A percentile compares a stretch with the other conserved stretches of the same genome.
Evolutionary conservation across 1,139 yeast species (phyloP).

Genomic region (Debaryomyces singareniensis): DNA sequence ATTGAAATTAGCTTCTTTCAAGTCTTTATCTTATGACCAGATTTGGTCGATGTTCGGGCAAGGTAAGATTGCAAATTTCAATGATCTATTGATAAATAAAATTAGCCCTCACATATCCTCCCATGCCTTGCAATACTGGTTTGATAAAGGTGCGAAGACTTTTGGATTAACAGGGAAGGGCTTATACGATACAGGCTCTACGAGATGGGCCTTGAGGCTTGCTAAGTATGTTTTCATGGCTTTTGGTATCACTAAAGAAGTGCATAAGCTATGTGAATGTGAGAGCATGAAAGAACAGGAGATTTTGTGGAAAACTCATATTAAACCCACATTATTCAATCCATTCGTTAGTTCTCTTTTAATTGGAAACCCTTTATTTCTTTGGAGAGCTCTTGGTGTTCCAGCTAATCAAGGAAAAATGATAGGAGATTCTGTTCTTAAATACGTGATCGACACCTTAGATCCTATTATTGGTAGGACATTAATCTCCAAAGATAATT

Average conservation of each 20-base stretch:
- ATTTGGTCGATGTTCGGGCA: conserved; percentile 73
- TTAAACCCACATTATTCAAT: conserved; percentile 66
- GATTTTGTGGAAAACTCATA: conserved; percentile 52
- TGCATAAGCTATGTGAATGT: conserved; percentile 53
- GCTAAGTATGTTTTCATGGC: conserved; percentile 54
- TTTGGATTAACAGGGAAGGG: no score
- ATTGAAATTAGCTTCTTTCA: no score
- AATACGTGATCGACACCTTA: conserved; percentile 69
- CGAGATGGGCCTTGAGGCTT: conserved; percentile 77
- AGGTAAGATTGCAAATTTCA: conserved; percentile 54
- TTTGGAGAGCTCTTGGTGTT: conserved; percentile 86
- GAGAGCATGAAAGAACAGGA: conserved; percentile 56
- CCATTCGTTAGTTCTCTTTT: conserved; percentile 61
- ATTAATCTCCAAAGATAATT: conserved; percentile 63
- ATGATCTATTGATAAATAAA: conserved; percentile 39
- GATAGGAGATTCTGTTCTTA: conserved; percentile 67
- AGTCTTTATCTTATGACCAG: no score
- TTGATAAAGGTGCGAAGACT: conserved; percentile 52
- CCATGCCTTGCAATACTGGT: conserved; percentile 78
- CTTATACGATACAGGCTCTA: conserved; percentile 72
- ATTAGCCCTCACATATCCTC: conserved; percentile 70
- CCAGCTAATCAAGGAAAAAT: conserved; percentile 78
- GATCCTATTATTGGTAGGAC: conserved; percentile 67
- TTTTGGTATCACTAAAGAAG: conserved; percentile 48
- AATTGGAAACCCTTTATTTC: conserved; percentile 73